phyloP scores from a whole-genome alignment of 495 filamentous ascomycete species.

The Mycothermus thermophilus region DNA sequence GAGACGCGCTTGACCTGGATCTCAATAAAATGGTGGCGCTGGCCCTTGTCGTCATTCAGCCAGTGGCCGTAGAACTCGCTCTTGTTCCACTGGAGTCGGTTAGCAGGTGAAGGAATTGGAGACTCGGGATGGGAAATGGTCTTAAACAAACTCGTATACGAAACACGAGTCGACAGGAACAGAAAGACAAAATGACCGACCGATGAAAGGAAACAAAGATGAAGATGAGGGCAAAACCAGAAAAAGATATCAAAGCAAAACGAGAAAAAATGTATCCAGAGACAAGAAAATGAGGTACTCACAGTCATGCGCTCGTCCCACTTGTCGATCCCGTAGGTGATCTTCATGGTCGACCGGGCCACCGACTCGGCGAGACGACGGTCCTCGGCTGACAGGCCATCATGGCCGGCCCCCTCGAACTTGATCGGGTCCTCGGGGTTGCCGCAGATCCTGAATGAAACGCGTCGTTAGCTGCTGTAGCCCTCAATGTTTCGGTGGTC shows the following conservation, averaged over 20 bases:
- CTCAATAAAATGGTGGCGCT: slow-evolving; percentile 11
- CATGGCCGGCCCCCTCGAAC: not conserved
- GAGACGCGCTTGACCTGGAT: slow-evolving; percentile 19
- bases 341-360: not conserved
- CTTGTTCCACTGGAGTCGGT: slow-evolving; percentile 14
- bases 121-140: no score
- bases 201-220: not conserved
- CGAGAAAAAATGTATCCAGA: not conserved
- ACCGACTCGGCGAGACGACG: slow-evolving; percentile 2
- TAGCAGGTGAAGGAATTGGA: no score
- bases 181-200: no score
- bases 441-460: slow-evolving; percentile 2
- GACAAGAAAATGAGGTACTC: not conserved
- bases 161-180: no score
- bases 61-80: slow-evolving; percentile 12
- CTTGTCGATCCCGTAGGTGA: not conserved
- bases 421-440: slow-evolving; percentile 9
- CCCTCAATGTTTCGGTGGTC: no score
- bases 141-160: no score
- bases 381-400: slow-evolving; percentile 1
- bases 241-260: slow-evolving; percentile 1
- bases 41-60: slow-evolving; percentile 4
- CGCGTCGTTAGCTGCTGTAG: slow-evolving; percentile 1
- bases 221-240: not conserved
- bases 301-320: slow-evolving; percentile 1